Percentiles rank a stretch among this genome's conserved stretches.
phyloP scores from a whole-genome alignment of 768 basidiomycete genomes.

The Leccinum broughii region DNA sequence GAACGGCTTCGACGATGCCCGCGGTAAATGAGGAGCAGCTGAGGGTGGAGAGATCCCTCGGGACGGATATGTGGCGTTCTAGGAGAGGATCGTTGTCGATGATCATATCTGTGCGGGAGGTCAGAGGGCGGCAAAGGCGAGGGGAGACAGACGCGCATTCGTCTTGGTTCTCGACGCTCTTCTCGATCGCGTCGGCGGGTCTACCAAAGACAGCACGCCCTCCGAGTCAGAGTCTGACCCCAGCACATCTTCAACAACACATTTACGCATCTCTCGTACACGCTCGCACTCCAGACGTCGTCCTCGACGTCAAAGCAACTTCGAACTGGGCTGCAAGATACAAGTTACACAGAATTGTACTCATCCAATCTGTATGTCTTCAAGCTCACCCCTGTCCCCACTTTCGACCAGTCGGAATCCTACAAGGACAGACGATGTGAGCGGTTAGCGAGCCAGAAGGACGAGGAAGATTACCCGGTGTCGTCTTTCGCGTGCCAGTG shows the following conservation, averaged over 20 bases:
- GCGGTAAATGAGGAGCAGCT: constrained; percentile 98
- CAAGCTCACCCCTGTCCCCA: neutral
- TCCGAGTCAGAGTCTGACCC: constrained; percentile 36
- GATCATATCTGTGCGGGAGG: constrained; percentile 77
- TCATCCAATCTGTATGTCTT: constrained; percentile 77
- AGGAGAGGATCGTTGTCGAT: constrained; percentile 94
- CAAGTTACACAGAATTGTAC: constrained; percentile 78
- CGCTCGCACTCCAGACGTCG: constrained; percentile 75
- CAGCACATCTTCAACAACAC: constrained; percentile 67
- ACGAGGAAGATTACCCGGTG: constrained; percentile 59
- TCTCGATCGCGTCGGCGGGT: constrained; percentile 92
- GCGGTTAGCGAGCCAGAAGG: neutral
- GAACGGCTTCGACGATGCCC: constrained; percentile 94
- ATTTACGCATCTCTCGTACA: constrained; percentile 74
- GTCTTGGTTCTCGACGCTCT: constrained; percentile 94
- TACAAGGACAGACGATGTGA: constrained; percentile 28
- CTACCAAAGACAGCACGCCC: constrained; percentile 93
- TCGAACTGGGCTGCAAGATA: constrained; percentile 67
- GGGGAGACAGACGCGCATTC: constrained; percentile 65
- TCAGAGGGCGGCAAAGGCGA: constrained; percentile 2
- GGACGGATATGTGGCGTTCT: constrained; percentile 90
- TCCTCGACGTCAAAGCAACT: constrained; percentile 63
- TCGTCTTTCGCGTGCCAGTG: constrained; percentile 96
- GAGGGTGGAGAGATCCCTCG: constrained; percentile 89
- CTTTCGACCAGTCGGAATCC: constrained; percentile 94